Evolutionary conservation across 768 basidiomycete species (phyloP), one percentile per base, ranked within the genome.

Genomic region (Mycena sanguinolenta): DNA sequence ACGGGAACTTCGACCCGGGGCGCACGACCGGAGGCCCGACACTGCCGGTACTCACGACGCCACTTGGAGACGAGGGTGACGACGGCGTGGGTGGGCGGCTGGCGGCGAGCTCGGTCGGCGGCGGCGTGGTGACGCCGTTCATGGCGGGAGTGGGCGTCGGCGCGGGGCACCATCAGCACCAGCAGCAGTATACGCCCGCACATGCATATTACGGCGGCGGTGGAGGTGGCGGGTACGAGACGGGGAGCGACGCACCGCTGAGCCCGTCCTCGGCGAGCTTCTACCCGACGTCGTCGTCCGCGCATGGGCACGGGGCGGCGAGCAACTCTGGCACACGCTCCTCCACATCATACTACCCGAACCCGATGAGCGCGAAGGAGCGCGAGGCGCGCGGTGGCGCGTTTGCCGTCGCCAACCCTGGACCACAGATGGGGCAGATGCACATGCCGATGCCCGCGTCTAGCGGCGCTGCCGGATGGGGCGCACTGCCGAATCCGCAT

Each of bases 1-100:
- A 84, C 72, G 83, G 83, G 36, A 82, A 84, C 77, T 84, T 84
- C 46, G 82, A 84, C 71, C 84, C 84, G 13, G 79, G 76, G n/a
- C 78, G 74, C 23, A 76, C 74, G 32, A 76, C 74, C 34, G 73
- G 67, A 6, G 69, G 59, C 44, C 65, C 72, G 36, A 70, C 69
- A 57, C 61, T 73, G 19, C 72, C 72, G 38, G 67, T 75, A 25
- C 9, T 39, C n/a, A 4, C 17, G 62, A 55, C 36, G 62, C 69
- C 17, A 61, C 54, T 57, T 72, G 52, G 19, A 12, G 39, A 10
- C 38, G 14, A 6, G 69, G 17, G 53, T n/a, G 81, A 82, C 69
- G 82, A 83, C 57, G 82, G 82, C 1, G 81, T 83, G 75, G 79
- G 80, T 28, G 81, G 82, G 14, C 71, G 82, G 25, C 67, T 82